Base-by-base conservation (phyloP, 1,139 yeast species). In the Suhomyces maxii region DNA sequence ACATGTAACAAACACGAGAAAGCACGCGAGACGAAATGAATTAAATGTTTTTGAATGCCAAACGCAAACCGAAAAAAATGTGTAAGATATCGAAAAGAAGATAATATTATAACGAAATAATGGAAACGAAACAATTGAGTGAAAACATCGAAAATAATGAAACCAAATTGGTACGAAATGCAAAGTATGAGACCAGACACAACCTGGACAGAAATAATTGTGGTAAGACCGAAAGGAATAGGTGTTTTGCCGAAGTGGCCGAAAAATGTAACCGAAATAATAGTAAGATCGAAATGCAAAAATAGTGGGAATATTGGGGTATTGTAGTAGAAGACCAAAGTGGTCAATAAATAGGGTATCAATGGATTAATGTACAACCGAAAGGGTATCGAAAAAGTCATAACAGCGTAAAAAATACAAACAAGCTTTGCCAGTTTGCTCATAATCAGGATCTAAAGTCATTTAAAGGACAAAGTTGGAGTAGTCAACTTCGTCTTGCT, bases 401-500 rank as follows among this genome's bases (percentile, higher is more conserved):
- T 46, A 18, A 44, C 40, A 38, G 33, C 52, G 40, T 49, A 11
- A 28, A 8, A 11, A 28, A 28, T 11, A 28, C 31, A 28, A 28
- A 11, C 31, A 28, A 18, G 23, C 23, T 18, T 6, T 4, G 23
- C 4, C 23, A 18, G 23, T 18, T 18, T 18, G 23, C 23, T 18
- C 23, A 18, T 18, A 18, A 18, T 18, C 23, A 28, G 7, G 7
- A 28, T 28, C 11, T 28, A 28, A 28, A 28, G 31, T 28, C n/a
- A 28, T 28, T 28, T 28, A 28, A 11, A 28, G 31, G 2, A 28
- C 31, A 28, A 28, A 28, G 31, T 28, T 28, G 7, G 31, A 28
- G 31, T 28, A 28, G 31, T 28, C 31, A 28, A 28, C 31, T 28
- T 65, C 71, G 7, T 65, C 68, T 37, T 58, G 65, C 43, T 57